Conservation (phyloP, 192 early-diverging fungal genomes). For the Gigaspora rosea region DNA sequence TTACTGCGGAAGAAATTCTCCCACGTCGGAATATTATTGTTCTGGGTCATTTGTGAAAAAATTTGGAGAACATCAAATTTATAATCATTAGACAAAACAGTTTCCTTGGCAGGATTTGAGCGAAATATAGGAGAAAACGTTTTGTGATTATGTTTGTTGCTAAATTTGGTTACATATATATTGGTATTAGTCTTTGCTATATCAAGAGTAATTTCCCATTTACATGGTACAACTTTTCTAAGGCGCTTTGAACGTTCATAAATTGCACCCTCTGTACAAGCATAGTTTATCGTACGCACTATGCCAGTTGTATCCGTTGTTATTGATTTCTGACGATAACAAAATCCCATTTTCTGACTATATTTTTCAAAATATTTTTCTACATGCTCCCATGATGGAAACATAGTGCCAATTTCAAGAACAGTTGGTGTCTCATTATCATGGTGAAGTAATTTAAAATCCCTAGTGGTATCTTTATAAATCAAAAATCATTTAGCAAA, state of each 20-base stretch:
- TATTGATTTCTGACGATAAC: neutral
- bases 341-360: neutral
- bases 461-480: neutral
- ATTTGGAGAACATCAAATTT: neutral
- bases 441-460: neutral
- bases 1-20: neutral
- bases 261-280: neutral
- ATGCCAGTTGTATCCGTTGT: neutral
- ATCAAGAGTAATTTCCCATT: constrained; percentile 8
- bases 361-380: constrained; percentile 18
- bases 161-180: constrained; percentile 3
- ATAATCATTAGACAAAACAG: neutral
- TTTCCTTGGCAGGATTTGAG: neutral
- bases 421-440: neutral
- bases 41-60: neutral
- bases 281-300: neutral
- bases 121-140: neutral
- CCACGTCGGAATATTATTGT: neutral
- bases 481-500: neutral
- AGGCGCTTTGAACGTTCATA: no score
- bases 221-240: neutral
- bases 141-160: constrained; percentile 9
- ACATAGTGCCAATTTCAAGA: constrained; percentile 3
- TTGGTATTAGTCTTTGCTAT: neutral
- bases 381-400: neutral